phyloP scores from a whole-genome alignment of 2,329 filamentous ascomycete genomes.

The Alternaria arborescens region DNA sequence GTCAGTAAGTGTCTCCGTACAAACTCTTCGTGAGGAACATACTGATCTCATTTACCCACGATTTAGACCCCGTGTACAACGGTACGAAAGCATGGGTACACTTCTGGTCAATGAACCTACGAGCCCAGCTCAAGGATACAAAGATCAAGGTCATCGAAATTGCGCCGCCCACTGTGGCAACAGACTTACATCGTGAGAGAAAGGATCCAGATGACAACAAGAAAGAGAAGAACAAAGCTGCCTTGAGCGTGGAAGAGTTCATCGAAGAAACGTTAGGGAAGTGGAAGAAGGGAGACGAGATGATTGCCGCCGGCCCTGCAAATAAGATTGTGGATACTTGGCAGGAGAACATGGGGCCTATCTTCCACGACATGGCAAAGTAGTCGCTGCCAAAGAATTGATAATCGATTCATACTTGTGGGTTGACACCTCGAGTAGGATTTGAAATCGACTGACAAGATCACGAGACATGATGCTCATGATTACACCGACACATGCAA shows the following conservation, averaged over 20 bases:
- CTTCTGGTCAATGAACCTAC: constrained; percentile 65
- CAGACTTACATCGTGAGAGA: constrained; percentile 65
- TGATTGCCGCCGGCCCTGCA: constrained; percentile 59
- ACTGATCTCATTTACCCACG: neutral
- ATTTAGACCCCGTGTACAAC: constrained; percentile 66
- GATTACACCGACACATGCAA: neutral
- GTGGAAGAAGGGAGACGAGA: constrained; percentile 59
- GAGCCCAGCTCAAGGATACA: constrained; percentile 58
- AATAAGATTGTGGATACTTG: constrained; percentile 55
- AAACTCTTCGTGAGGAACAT: neutral
- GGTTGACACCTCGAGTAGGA: neutral
- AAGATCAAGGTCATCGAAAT: constrained; percentile 64
- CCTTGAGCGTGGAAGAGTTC: constrained; percentile 63
- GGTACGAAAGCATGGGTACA: constrained; percentile 68
- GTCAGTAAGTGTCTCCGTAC: constrained; percentile 50
- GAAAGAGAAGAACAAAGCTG: constrained; percentile 63
- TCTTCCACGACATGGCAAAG: constrained; percentile 24
- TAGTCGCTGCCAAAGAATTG: constrained; percentile 26
- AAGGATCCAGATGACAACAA: constrained; percentile 67
- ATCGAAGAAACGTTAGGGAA: constrained; percentile 58
- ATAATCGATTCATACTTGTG: neutral
- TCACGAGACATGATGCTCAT: neutral
- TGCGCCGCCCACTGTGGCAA: constrained; percentile 63
- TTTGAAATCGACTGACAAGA: neutral
- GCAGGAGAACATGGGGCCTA: constrained; percentile 51